Conservation (phyloP, 768 basidiomycete genomes). For the Cystobasidium ongulense region DNA sequence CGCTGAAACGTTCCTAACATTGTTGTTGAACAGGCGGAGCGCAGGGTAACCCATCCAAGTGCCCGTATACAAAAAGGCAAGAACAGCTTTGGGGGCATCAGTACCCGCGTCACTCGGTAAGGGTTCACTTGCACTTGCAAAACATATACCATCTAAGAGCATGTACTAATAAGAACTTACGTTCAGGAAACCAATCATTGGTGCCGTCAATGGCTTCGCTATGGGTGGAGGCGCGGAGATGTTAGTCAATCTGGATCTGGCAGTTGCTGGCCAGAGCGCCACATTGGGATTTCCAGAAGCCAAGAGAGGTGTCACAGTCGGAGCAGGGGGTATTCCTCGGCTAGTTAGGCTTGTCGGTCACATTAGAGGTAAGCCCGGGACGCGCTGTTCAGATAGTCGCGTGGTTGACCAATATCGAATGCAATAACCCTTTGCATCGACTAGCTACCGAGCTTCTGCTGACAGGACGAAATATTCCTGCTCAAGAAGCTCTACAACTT, state of each 20-base stretch:
- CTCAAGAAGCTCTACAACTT: constrained; percentile 59
- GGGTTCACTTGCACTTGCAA: constrained; percentile 31
- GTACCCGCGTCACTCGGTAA: neutral
- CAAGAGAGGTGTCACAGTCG: constrained; percentile 30
- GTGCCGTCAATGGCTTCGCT: constrained; percentile 38
- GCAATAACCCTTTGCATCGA: constrained; percentile 23
- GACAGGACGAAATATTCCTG: constrained; percentile 60
- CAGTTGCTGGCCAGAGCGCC: constrained; percentile 33
- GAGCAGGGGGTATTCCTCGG: neutral
- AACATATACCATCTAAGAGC: neutral
- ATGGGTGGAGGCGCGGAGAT: constrained; percentile 38
- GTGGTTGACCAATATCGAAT: too few species aligned
- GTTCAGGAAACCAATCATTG: constrained; percentile 39
- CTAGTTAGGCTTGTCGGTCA: neutral
- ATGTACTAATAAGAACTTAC: neutral
- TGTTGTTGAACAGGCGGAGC: neutral
- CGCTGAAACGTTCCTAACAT: neutral
- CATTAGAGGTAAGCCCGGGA: neutral
- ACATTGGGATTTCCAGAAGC: constrained; percentile 40
- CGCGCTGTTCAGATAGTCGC: too few species aligned
- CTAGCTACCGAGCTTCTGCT: constrained; percentile 65
- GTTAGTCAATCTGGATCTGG: constrained; percentile 35
- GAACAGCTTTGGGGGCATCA: constrained; percentile 26
- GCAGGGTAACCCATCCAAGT: neutral
- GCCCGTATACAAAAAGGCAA: constrained; percentile 8